A percentile compares a stretch with the other conserved stretches of the same genome.
Conservation (phyloP, 2,329 filamentous ascomycete genomes). For the Kalaharituber pfeilii region DNA sequence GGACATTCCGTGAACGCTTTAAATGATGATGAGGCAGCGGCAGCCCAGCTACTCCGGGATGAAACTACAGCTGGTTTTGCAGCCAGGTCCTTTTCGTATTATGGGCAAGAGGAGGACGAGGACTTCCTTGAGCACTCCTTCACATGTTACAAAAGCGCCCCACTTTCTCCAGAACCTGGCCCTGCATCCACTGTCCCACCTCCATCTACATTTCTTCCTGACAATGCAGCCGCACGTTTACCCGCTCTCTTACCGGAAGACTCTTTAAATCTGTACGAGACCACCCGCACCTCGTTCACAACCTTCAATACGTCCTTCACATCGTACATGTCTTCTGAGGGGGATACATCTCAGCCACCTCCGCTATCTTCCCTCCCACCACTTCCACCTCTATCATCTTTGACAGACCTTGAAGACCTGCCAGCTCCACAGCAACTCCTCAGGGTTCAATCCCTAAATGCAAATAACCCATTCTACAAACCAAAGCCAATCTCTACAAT, state of each 20-base stretch:
- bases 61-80: neutral
- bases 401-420: conserved; percentile 51
- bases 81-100: too few species aligned
- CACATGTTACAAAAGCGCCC: neutral
- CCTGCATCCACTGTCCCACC: too few species aligned
- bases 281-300: too few species aligned
- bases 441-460: conserved; percentile 28
- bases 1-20: too few species aligned
- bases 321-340: neutral
- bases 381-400: conserved; percentile 29
- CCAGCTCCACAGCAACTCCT: conserved; percentile 37
- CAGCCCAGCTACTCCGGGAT: neutral
- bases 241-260: neutral
- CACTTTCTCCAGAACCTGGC: neutral
- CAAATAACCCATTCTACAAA: conserved; percentile 41
- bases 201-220: neutral
- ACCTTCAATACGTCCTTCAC: neutral
- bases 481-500: conserved; percentile 55
- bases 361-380: conserved; percentile 21
- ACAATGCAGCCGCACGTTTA: neutral
- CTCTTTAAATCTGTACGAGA: neutral
- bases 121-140: conserved; percentile 1
- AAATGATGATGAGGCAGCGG: neutral
- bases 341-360: neutral
- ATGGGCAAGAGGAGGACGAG: neutral